Conservation (phyloP, 2,329 filamentous ascomycete genomes). For the Tetracladium maxilliforme region DNA sequence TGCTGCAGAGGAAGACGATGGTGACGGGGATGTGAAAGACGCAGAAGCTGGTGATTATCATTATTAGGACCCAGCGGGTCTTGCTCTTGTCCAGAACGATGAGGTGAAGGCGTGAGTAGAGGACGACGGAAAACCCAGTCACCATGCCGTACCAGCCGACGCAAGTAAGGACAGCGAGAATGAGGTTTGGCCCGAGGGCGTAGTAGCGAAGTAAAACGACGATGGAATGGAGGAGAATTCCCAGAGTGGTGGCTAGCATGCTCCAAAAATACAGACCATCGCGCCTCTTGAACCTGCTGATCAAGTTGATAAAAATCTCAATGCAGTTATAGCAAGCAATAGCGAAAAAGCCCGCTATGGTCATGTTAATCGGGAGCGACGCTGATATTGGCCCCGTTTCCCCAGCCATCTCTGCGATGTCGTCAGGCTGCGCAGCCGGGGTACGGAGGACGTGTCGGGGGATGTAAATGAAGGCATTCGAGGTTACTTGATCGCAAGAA, state of each 20-base stretch:
- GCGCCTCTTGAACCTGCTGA: conserved; percentile 28
- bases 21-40: conserved; percentile 33
- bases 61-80: conserved; percentile 27
- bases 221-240: conserved; percentile 26
- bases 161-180: too few relatives aligned
- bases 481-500: too few relatives aligned
- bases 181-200: too few relatives aligned
- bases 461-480: too few relatives aligned
- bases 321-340: conserved; percentile 33
- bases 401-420: too few relatives aligned
- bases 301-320: conserved; percentile 29
- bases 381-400: too few relatives aligned
- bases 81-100: conserved; percentile 28
- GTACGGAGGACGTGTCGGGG: too few relatives aligned
- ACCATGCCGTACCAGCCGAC: conserved; percentile 40
- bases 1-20: conserved; percentile 27
- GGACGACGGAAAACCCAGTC: conserved; percentile 35
- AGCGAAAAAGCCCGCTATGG: conserved; percentile 27
- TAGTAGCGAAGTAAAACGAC: conserved; percentile 28
- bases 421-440: too few relatives aligned
- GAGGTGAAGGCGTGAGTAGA: conserved; percentile 39
- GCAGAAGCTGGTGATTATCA: conserved; percentile 34
- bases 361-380: too few relatives aligned
- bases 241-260: conserved; percentile 24
- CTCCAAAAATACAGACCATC: conserved; percentile 33